A percentile compares a stretch with the other conserved stretches of the same genome.
Conservation (phyloP, 192 early-diverging fungal species). For the Allomyces macrogynus region DNA sequence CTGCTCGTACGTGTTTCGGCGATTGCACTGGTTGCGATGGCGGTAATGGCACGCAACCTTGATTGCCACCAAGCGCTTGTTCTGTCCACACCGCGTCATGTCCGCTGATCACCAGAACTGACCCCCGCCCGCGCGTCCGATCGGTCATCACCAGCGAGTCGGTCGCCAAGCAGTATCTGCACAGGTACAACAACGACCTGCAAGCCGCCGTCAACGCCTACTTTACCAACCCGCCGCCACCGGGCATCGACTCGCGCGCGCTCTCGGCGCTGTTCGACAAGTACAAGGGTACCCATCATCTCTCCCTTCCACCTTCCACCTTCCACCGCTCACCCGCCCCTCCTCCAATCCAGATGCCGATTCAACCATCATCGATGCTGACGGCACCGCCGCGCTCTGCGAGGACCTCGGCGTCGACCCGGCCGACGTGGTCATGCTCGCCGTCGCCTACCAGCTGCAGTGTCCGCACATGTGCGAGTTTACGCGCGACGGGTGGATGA, state of each 20-base stretch:
- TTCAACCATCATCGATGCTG: slow-evolving; percentile 40
- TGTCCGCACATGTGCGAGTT: slow-evolving; percentile 58
- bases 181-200: slow-evolving; percentile 36
- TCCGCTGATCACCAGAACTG: too few relatives aligned
- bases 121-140: too few relatives aligned
- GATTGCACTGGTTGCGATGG: not conserved
- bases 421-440: slow-evolving; percentile 44
- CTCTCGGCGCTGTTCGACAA: slow-evolving; percentile 42
- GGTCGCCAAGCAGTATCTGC: too few relatives aligned
- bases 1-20: not conserved
- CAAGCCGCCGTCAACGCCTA: slow-evolving; percentile 40
- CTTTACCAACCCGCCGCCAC: slow-evolving; percentile 18
- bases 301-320: not conserved
- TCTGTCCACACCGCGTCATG: too few relatives aligned
- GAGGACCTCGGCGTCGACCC: slow-evolving; percentile 51
- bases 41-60: too few relatives aligned
- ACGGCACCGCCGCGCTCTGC: slow-evolving; percentile 50
- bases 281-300: slow-evolving; percentile 39
- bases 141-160: too few relatives aligned
- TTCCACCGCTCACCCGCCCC: not conserved
- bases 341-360: slow-evolving; percentile 21
- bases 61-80: too few relatives aligned
- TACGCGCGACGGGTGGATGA: slow-evolving; percentile 39
- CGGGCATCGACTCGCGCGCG: slow-evolving; percentile 11
- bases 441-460: slow-evolving; percentile 45